Evolutionary conservation across 2,329 filamentous ascomycete species (phyloP).

Genomic region (Fusarium guadeloupense): DNA sequence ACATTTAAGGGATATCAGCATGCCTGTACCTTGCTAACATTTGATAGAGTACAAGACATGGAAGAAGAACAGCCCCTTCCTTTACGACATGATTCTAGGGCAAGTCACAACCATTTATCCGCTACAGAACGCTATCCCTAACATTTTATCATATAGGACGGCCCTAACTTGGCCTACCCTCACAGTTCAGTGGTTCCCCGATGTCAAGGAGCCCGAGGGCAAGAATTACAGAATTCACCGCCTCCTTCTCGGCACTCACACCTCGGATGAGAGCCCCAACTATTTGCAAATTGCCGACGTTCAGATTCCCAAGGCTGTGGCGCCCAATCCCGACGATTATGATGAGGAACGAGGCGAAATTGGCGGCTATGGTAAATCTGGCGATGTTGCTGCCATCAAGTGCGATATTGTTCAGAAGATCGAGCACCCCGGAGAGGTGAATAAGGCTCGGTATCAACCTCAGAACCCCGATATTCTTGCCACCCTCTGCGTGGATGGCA

Average conservation of each 20-base stretch:
- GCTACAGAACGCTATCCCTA: conserved; percentile 6
- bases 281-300: conserved; percentile 95
- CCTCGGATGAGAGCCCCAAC: conserved; percentile 84
- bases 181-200: conserved; percentile 97
- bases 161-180: conserved; percentile 97
- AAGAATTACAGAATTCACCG: conserved; percentile 90
- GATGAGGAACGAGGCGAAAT: conserved; percentile 93
- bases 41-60: conserved; percentile 94
- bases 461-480: conserved; percentile 98
- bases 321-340: conserved; percentile 82
- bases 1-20: conserved; percentile 22
- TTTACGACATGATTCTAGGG: conserved; percentile 97
- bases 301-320: conserved; percentile 83
- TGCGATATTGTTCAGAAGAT: conserved; percentile 96
- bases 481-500: conserved; percentile 87
- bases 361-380: conserved; percentile 85
- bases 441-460: conserved; percentile 97
- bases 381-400: conserved; percentile 76
- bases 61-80: conserved; percentile 99
- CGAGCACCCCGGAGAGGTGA: conserved; percentile 94
- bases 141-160: conserved; percentile 60
- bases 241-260: conserved; percentile 93
- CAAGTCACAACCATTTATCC: conserved; percentile 45
- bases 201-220: conserved; percentile 86
- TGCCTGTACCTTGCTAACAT: conserved; percentile 21